Evolutionary conservation across 2,329 filamentous ascomycete species (phyloP), one percentile per base, ranked within the genome.

Genomic region (Geoglossum cookeanum): DNA sequence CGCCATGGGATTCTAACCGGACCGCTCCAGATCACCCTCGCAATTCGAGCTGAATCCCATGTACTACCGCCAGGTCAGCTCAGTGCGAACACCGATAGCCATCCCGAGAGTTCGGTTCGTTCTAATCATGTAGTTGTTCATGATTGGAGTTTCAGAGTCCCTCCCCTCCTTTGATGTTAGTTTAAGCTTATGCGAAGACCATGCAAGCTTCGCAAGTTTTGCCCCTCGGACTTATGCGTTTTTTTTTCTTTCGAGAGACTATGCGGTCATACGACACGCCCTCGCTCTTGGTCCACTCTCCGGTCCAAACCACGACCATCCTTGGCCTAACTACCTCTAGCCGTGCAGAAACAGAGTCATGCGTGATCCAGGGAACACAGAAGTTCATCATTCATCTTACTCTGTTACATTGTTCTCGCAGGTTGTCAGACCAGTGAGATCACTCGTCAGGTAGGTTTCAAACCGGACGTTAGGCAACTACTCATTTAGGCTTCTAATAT

Each of bases 141-240:
- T 9, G 17, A 22, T 45, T 45, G 22, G n/a, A 45, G 42, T 22
- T 22, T n/a, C 4, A 9, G 42, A 22, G 22, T 22, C 9, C 27
- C 48, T 52, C 15, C 30, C 30, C 49, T 35, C 30, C 15, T 37
- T 35, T n/a, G 49, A 53, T 35, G 49, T 53, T 37, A 37, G 49
- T 53, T 53, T 53, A 53, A 53, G 49, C 49, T 52, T n/a, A 30
- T 52, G 48, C 48, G 32, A 30, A 53, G 49, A 53, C 32, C 13
- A 37, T 35, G 30, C 49, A 45, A 22, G n/a, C 42, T 45, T 22
- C 22, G 13, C 29, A 53, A 53, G 13, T 11, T 11, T 13, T 4
- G 37, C 49, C 13, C 8, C n/a, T 11, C 30, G 30, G 29, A 17
- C 29, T 35, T 37, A 53, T 35, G 17, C 30, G 30, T 30, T 8